Evolutionary conservation across 225 moss, liverwort and hornwort species (phyloP).

Genomic region (Marchantia polymorpha): DNA sequence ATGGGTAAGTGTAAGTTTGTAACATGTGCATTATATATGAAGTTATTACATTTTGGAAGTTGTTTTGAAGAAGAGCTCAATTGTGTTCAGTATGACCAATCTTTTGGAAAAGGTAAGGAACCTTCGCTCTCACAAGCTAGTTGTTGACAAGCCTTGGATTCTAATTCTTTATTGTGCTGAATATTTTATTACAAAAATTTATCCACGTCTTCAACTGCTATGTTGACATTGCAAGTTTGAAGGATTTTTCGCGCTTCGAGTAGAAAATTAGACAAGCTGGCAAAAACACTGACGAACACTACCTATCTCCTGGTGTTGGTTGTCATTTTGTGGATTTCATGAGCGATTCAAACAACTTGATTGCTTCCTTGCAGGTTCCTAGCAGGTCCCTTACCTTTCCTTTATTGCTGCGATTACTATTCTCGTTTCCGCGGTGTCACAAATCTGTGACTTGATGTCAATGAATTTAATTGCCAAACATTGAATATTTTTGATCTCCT

Average conservation of each 20-base stretch:
- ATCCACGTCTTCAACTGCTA: too few relatives aligned
- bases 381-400: slow-evolving; percentile 22
- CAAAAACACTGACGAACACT: too few relatives aligned
- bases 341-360: slow-evolving; percentile 82
- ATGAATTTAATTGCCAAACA: not conserved
- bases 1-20: too few relatives aligned
- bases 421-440: not conserved
- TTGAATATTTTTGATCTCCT: too few relatives aligned
- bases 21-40: too few relatives aligned
- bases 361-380: slow-evolving; percentile 89
- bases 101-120: slow-evolving; percentile 70
- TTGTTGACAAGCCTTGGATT: not conserved
- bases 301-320: too few relatives aligned
- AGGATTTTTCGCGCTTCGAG: too few relatives aligned
- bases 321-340: slow-evolving; percentile 33
- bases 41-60: too few relatives aligned
- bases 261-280: too few relatives aligned
- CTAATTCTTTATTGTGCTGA: not conserved
- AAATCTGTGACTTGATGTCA: not conserved
- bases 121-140: not conserved
- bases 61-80: slow-evolving; percentile 88
- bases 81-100: slow-evolving; percentile 73
- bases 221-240: too few relatives aligned
- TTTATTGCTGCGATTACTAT: not conserved
- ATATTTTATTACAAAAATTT: not conserved